These are phyloP conservation scores for Cicer pinnatifidum DNA, from an alignment of 306 rosid genomes.

Conservation along the genomic window DNA sequence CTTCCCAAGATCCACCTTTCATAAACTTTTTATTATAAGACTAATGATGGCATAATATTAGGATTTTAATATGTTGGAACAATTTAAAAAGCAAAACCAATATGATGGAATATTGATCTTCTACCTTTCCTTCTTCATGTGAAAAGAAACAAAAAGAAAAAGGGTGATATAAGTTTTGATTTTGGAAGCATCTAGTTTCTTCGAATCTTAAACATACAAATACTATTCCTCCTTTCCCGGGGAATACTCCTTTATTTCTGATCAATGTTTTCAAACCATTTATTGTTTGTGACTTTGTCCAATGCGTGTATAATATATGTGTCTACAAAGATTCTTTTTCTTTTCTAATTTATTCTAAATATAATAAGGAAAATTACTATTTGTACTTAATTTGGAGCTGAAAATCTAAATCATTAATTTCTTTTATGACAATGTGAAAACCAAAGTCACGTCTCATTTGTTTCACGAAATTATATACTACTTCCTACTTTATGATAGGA, in stretches of 20 bases:
- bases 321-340: slow-evolving; percentile 23
- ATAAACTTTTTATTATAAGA: too few species aligned
- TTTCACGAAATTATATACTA: not conserved
- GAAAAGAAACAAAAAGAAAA: slow-evolving; percentile 50
- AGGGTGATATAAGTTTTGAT: slow-evolving; percentile 7
- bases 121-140: too few species aligned
- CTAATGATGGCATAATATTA: too few species aligned
- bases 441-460: not conserved
- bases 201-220: slow-evolving; percentile 44
- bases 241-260: slow-evolving; percentile 43
- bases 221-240: slow-evolving; percentile 41
- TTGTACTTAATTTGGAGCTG: not conserved
- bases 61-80: not conserved
- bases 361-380: not conserved
- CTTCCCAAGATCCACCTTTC: too few species aligned
- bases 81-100: slow-evolving; percentile 21
- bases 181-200: slow-evolving; percentile 40
- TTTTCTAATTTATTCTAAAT: not conserved
- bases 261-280: slow-evolving; percentile 38
- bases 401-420: not conserved
- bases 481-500: too few species aligned
- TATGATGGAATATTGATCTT: too few species aligned
- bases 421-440: too few species aligned
- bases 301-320: not conserved
- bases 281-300: slow-evolving; percentile 1